These are phyloP conservation scores for Monilinia aucupariae DNA, from an alignment of 2,329 filamentous ascomycete species.

Conservation along the genomic window DNA sequence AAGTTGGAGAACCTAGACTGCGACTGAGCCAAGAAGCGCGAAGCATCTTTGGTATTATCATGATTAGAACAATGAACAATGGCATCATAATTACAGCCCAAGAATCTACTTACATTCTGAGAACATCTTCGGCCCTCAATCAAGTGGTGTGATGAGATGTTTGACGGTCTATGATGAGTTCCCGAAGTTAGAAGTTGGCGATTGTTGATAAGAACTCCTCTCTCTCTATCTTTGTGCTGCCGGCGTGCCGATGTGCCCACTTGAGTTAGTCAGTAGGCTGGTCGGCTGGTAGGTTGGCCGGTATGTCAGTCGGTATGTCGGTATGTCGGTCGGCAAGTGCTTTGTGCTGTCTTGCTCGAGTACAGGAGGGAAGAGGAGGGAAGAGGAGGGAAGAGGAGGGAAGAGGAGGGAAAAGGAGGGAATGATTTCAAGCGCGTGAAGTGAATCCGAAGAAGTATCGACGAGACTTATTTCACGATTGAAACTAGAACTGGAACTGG, in stretches of 20 bases:
- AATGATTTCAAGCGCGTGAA: slow-evolving; percentile 6
- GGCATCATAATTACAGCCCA: neutral
- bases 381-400: too few species aligned
- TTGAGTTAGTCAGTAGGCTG: too few species aligned
- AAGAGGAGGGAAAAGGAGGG: neutral
- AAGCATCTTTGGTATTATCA: slow-evolving; percentile 59
- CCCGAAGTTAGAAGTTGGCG: neutral
- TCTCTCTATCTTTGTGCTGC: neutral
- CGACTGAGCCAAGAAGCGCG: slow-evolving; percentile 91
- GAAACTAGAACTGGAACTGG: too few species aligned
- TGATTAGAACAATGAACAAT: slow-evolving; percentile 16
- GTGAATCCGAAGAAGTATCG: neutral
- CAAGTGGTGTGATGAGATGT: neutral
- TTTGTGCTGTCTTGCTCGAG: too few species aligned
- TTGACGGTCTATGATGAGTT: slow-evolving; percentile 7
- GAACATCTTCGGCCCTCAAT: slow-evolving; percentile 30
- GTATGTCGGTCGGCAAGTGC: too few species aligned
- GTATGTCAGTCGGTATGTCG: too few species aligned
- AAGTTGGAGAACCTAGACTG: slow-evolving; percentile 81
- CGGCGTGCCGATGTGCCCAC: too few species aligned
- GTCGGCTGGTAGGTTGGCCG: neutral
- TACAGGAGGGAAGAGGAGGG: too few species aligned
- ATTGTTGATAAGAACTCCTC: slow-evolving; percentile 8
- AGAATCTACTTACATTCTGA: slow-evolving; percentile 33
- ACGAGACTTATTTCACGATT: slow-evolving; percentile 3